Base-by-base conservation (phyloP, 1,139 yeast species). In the Geotrichum fermentans region DNA sequence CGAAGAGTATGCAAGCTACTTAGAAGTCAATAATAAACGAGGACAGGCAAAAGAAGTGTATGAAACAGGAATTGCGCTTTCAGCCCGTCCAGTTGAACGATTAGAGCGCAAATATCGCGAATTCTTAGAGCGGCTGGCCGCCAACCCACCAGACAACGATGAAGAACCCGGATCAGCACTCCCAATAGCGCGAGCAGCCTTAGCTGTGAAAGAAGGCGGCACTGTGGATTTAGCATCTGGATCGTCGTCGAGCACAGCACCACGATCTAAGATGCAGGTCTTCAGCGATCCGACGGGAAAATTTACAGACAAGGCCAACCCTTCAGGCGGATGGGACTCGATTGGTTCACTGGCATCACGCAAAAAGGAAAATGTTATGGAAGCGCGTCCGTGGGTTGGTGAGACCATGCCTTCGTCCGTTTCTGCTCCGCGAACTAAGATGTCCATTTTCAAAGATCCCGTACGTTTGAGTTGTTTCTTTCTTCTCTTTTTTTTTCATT, bases 1-100 rank as follows among this genome's bases (percentile, higher is more conserved):
- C 60, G 96, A 88, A 61, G 86, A 81, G 55, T 89, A 86, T 67
- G 90, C 96, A 2, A 72, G 73, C 26, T 78, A 73, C 52, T 68
- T 84, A 54, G 95, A 85, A 58, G 55, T 72, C 11, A 69, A 69
- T 28, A 77, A 76, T 20, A 73, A 77, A 52, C 64, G 67, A 47
- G 61, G 38, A 8, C 88, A 83, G 56, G 96, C 97, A 0, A 69
- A 72, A 3, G 78, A 78, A 45, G 78, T 89, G 0, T 79, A 78
- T 58, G 71, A 73, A 52, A 67, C 74, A 49, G 97, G 97, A 0
- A 62, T 88, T 2, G 71, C 71, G 26, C 61, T 68, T 2, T 64
- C 69, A 7, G 95, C 96, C 1, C 70, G 87, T 52, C 97, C 96
- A 0, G 40, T 73, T 6, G 68, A 60, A 7, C 66, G 95, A 44